These are phyloP conservation scores for Jatropha podagrica DNA, from an alignment of 441 rosid genomes.

Conservation along the genomic window DNA sequence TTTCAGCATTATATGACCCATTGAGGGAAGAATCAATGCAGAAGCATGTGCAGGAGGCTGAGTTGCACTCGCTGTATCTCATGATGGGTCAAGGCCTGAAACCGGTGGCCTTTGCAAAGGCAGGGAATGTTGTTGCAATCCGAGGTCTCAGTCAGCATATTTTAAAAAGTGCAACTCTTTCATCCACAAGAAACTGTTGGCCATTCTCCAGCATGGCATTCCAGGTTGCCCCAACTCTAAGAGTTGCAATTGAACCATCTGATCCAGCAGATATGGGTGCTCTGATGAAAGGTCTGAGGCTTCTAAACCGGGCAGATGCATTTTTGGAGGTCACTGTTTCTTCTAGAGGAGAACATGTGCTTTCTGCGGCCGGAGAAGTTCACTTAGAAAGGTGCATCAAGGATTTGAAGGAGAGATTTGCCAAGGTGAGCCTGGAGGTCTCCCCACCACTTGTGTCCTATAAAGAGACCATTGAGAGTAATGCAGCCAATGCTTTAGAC, in stretches of 20 bases:
- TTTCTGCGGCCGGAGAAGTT: constrained; percentile 95
- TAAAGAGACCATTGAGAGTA: constrained; percentile 84
- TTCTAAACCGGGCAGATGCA: constrained; percentile 92
- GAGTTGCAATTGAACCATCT: constrained; percentile 92
- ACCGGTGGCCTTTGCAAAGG: constrained; percentile 75
- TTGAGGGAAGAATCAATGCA: constrained; percentile 64
- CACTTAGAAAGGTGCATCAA: constrained; percentile 89
- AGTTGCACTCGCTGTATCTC: constrained; percentile 76
- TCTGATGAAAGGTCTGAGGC: constrained; percentile 81
- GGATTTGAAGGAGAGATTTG: constrained; percentile 90
- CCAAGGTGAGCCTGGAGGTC: constrained; percentile 78
- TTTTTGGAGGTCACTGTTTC: constrained; percentile 91
- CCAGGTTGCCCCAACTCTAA: constrained; percentile 89
- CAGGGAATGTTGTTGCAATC: constrained; percentile 89
- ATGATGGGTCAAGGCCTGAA: constrained; percentile 97
- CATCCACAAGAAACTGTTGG: constrained; percentile 86
- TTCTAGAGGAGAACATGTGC: constrained; percentile 88
- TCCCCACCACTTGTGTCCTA: constrained; percentile 91
- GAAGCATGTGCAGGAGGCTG: constrained; percentile 84
- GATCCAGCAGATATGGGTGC: constrained; percentile 83
- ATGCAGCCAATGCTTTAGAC: constrained; percentile 54
- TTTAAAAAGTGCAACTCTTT: constrained; percentile 86
- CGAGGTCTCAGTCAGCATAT: constrained; percentile 93
- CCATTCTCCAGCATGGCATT: constrained; percentile 92
- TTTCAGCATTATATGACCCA: constrained; percentile 84